Percentiles rank a stretch among this genome's conserved stretches.
Evolutionary conservation across 169 alveolate genomes (phyloP).

Genomic region (Cryptosporidium viatorum): DNA sequence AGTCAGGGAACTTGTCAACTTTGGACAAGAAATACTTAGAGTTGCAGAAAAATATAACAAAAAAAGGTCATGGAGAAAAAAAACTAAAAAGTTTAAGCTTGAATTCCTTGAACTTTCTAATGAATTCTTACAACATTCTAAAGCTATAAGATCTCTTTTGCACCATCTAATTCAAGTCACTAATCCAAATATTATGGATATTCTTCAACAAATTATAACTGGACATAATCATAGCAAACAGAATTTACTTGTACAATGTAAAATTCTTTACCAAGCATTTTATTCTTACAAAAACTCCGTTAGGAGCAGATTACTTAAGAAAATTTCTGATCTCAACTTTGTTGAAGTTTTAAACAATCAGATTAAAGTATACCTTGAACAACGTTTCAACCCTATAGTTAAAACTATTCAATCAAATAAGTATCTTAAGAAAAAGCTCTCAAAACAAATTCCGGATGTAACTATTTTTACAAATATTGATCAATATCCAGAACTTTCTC

Average conservation of each 20-base stretch:
- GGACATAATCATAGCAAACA: constrained; percentile 27
- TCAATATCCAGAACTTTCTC: not conserved
- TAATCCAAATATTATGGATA: constrained; percentile 3
- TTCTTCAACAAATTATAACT: constrained; percentile 23
- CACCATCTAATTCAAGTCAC: constrained; percentile 28
- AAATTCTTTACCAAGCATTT: constrained; percentile 40
- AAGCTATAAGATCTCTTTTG: constrained; percentile 33
- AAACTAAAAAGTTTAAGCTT: constrained; percentile 36
- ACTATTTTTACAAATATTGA: not conserved
- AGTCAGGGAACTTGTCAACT: constrained; percentile 21
- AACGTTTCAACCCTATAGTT: constrained; percentile 40
- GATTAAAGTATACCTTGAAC: constrained; percentile 6
- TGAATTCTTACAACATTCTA: constrained; percentile 30
- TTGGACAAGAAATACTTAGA: constrained; percentile 44
- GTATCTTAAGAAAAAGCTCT: constrained; percentile 25
- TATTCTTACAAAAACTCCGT: constrained; percentile 41
- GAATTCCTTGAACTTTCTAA: constrained; percentile 28
- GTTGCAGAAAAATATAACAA: constrained; percentile 52
- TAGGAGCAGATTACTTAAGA: constrained; percentile 30
- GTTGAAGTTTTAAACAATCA: constrained; percentile 33
- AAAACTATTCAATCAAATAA: constrained; percentile 42
- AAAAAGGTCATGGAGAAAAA: constrained; percentile 64
- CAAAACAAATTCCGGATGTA: constrained; percentile 9
- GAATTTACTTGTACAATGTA: constrained; percentile 20
- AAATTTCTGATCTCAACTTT: constrained; percentile 25